phyloP scores from a whole-genome alignment of 257 asterid species.

The Rauvolfia tetraphylla region DNA sequence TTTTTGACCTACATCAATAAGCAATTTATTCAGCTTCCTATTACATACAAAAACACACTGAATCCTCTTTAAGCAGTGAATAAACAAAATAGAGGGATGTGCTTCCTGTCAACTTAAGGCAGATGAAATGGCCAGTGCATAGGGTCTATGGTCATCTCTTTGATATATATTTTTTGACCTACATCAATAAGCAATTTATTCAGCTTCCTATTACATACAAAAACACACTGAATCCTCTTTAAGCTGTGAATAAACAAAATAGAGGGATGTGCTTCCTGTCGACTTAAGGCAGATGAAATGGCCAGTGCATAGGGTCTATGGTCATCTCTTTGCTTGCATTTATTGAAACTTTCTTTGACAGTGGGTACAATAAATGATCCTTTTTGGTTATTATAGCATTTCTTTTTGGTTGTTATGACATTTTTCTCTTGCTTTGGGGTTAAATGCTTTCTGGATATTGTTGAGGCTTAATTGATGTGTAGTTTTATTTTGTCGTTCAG shows the following conservation, averaged over 20 bases:
- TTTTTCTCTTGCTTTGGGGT: not conserved
- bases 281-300: not conserved
- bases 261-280: not conserved
- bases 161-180: not conserved
- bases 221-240: not conserved
- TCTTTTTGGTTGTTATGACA: not conserved
- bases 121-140: not conserved
- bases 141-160: not conserved
- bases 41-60: not conserved
- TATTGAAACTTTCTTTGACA: not conserved
- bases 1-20: not conserved
- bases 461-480: not conserved
- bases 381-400: not conserved
- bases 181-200: no score
- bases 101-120: not conserved
- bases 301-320: not conserved
- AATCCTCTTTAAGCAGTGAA: not conserved
- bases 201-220: not conserved
- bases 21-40: not conserved
- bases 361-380: not conserved
- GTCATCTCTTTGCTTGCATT: not conserved
- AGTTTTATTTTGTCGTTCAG: conserved; percentile 28
- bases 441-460: not conserved
- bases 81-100: not conserved
- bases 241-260: not conserved